phyloP scores from a whole-genome alignment of 305 asterid species.

The Withania somnifera region DNA sequence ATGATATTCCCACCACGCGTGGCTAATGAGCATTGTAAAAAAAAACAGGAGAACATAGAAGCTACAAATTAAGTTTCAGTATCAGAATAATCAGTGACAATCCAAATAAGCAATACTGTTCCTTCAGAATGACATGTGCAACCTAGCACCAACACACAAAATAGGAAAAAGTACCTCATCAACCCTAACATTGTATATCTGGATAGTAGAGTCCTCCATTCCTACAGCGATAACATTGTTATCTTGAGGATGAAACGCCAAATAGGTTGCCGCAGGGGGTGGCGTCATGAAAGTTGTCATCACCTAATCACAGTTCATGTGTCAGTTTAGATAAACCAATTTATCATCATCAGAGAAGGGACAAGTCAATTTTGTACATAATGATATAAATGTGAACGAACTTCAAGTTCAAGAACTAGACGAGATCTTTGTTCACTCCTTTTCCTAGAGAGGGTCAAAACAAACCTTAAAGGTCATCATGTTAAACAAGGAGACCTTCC shows the following conservation, averaged over 20 bases:
- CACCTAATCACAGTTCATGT: constrained; percentile 36
- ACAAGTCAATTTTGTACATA: neutral
- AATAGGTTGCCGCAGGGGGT: constrained; percentile 87
- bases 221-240: constrained; percentile 91
- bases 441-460: neutral
- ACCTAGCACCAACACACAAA: constrained; percentile 1
- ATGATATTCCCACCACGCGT: neutral
- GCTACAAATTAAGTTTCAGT: neutral
- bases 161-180: constrained; percentile 58
- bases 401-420: neutral
- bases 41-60: neutral
- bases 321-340: constrained; percentile 8
- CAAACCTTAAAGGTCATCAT: constrained; percentile 97
- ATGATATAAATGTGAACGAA: neutral
- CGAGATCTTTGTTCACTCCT: neutral
- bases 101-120: neutral
- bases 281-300: constrained; percentile 99
- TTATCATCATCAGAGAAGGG: neutral
- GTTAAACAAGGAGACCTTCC: constrained; percentile 90
- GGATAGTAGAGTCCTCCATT: constrained; percentile 94
- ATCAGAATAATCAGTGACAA: neutral
- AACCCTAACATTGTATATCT: constrained; percentile 86
- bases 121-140: neutral
- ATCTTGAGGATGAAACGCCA: constrained; percentile 96
- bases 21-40: neutral